phyloP scores from a whole-genome alignment of 2,329 filamentous ascomycete species.

The Venturia aucupariae region DNA sequence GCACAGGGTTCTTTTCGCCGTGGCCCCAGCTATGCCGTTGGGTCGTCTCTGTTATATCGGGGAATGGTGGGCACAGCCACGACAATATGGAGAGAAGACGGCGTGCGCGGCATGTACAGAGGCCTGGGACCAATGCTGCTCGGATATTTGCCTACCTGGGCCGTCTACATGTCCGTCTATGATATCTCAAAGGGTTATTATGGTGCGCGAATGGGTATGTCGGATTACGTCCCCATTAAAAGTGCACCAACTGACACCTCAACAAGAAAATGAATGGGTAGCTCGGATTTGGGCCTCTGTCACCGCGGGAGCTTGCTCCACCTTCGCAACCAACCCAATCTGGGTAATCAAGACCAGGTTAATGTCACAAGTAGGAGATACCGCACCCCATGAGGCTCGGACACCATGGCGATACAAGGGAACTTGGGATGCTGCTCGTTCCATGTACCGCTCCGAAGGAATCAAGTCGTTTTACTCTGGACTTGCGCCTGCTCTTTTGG shows the following conservation, averaged over 20 bases:
- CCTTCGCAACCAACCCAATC: conserved; percentile 90
- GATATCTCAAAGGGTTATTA: conserved; percentile 75
- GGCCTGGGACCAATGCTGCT: conserved; percentile 89
- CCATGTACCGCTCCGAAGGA: conserved; percentile 92
- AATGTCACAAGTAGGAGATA: conserved; percentile 77
- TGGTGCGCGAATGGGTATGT: conserved; percentile 49
- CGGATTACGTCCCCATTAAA: conserved; percentile 34
- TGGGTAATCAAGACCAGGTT: conserved; percentile 99
- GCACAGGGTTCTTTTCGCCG: conserved; percentile 75
- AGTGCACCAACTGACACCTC: conserved; percentile 11
- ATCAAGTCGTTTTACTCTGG: conserved; percentile 90
- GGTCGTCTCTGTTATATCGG: conserved; percentile 56
- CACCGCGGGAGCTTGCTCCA: conserved; percentile 84
- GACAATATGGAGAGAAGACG: conserved; percentile 82
- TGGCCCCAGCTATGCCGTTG: not conserved
- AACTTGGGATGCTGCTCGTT: conserved; percentile 82
- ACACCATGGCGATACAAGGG: conserved; percentile 86
- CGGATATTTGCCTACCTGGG: conserved; percentile 95
- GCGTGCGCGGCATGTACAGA: conserved; percentile 81
- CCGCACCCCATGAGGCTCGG: conserved; percentile 45
- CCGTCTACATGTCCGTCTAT: conserved; percentile 95
- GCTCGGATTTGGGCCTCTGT: conserved; percentile 86
- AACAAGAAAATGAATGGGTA: conserved; percentile 61
- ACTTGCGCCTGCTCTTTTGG: conserved; percentile 81
- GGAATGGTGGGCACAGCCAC: conserved; percentile 79